A percentile compares a stretch with the other conserved stretches of the same genome.
phyloP scores from a whole-genome alignment of 768 basidiomycete genomes.

The Amanita polypyramis region DNA sequence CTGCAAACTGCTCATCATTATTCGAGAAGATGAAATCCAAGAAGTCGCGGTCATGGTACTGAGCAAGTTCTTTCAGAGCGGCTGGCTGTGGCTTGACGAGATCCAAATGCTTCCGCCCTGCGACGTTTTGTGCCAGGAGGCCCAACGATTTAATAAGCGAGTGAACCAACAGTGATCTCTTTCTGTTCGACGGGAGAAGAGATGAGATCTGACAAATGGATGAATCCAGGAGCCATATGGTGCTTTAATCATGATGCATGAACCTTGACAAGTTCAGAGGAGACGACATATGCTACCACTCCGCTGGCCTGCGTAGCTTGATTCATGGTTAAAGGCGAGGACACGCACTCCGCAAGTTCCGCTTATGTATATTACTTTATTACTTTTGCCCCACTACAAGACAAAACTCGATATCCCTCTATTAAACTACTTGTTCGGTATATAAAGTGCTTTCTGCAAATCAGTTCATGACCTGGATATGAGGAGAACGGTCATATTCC shows the following conservation, averaged over 20 bases:
- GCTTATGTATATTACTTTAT: not conserved
- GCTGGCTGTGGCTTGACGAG: slow-evolving; percentile 48
- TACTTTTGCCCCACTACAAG: too few relatives aligned
- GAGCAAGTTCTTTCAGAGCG: slow-evolving; percentile 41
- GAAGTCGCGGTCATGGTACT: slow-evolving; percentile 67
- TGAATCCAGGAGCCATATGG: slow-evolving; percentile 1
- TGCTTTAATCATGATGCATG: not conserved
- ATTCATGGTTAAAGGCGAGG: too few relatives aligned
- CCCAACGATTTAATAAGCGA: slow-evolving; percentile 45
- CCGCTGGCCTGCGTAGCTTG: not conserved
- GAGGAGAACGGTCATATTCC: not conserved
- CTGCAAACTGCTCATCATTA: slow-evolving; percentile 14
- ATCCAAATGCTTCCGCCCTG: slow-evolving; percentile 21
- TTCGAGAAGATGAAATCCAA: slow-evolving; percentile 46
- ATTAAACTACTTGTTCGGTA: too few relatives aligned
- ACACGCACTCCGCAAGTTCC: not conserved
- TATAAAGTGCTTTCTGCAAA: too few relatives aligned
- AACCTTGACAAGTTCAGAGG: slow-evolving; percentile 47
- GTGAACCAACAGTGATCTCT: slow-evolving; percentile 58
- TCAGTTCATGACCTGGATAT: too few relatives aligned
- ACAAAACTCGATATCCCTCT: too few relatives aligned
- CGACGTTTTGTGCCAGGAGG: slow-evolving; percentile 25
- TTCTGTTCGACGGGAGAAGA: slow-evolving; percentile 58
- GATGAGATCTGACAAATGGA: slow-evolving; percentile 24
- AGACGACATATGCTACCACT: slow-evolving; percentile 41